phyloP scores from a whole-genome alignment of 192 early-diverging fungal species.

The Backusella mclennaniae region DNA sequence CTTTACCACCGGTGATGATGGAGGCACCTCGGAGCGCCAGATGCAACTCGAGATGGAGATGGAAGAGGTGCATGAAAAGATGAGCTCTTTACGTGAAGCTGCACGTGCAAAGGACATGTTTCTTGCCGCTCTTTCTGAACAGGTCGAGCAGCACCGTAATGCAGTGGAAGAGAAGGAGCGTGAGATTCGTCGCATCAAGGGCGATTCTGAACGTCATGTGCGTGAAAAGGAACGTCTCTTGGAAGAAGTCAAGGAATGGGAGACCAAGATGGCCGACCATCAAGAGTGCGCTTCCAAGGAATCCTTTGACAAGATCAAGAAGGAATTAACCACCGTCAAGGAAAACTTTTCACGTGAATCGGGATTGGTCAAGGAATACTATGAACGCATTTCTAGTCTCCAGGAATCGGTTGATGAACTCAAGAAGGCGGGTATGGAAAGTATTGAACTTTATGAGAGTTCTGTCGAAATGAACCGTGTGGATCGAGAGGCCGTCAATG shows the following conservation, averaged over 20 bases:
- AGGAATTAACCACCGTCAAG: constrained; percentile 15
- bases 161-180: constrained; percentile 38
- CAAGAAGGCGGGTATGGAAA: constrained; percentile 45
- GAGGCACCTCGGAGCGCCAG: constrained; percentile 9
- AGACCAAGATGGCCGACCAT: constrained; percentile 16
- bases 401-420: constrained; percentile 37
- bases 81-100: constrained; percentile 31
- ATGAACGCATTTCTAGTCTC: constrained; percentile 16
- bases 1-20: neutral
- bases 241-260: constrained; percentile 25
- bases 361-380: constrained; percentile 10
- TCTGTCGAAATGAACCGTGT: constrained; percentile 37
- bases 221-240: constrained; percentile 33
- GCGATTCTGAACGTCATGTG: constrained; percentile 23
- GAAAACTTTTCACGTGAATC: constrained; percentile 27
- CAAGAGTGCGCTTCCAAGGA: constrained; percentile 22
- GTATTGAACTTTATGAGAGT: constrained; percentile 43
- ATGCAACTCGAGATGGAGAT: constrained; percentile 34
- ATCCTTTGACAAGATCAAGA: constrained; percentile 28
- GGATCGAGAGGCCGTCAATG: constrained; percentile 37
- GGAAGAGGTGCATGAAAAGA: constrained; percentile 42
- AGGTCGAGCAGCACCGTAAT: constrained; percentile 34
- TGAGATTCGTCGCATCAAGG: constrained; percentile 29
- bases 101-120: constrained; percentile 44
- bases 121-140: constrained; percentile 34